Percentiles rank a stretch among this genome's conserved stretches.
phyloP scores from a whole-genome alignment of 2,329 filamentous ascomycete genomes.

The Pseudogymnoascus sp. region DNA sequence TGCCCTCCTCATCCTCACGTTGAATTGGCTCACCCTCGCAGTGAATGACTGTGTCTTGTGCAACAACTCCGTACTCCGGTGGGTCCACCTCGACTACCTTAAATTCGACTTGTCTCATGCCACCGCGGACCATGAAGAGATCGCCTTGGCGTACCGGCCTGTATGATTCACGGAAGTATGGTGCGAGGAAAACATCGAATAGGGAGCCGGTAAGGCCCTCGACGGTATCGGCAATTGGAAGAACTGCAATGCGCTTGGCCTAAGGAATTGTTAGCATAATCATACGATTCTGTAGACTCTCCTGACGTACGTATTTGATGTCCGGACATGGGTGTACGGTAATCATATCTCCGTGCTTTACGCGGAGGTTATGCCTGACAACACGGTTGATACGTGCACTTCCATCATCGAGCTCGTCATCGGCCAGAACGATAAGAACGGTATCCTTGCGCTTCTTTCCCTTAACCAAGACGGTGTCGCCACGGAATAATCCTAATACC shows the following conservation, averaged over 20 bases:
- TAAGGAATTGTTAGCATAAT: conserved; percentile 32
- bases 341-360: conserved; percentile 97
- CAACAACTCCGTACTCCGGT: conserved; percentile 96
- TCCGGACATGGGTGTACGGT: conserved; percentile 96
- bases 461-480: conserved; percentile 94
- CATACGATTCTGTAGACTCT: neutral
- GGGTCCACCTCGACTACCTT: conserved; percentile 99
- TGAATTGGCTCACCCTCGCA: conserved; percentile 96
- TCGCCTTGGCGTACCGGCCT: conserved; percentile 94
- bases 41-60: conserved; percentile 97
- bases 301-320: conserved; percentile 90
- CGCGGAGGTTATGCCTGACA: conserved; percentile 93
- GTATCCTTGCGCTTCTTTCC: conserved; percentile 99
- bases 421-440: conserved; percentile 91
- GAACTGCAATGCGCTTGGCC: conserved; percentile 98
- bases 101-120: conserved; percentile 99
- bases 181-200: conserved; percentile 97
- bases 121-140: conserved; percentile 92
- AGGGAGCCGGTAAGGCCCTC: conserved; percentile 96
- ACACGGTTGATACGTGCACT: conserved; percentile 97
- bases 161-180: conserved; percentile 99
- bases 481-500: conserved; percentile 93
- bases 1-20: conserved; percentile 97
- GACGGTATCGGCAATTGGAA: conserved; percentile 95
- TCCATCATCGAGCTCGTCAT: conserved; percentile 96